Conservation (phyloP, 106 monocot genomes). For the Cymbidium sinense region DNA sequence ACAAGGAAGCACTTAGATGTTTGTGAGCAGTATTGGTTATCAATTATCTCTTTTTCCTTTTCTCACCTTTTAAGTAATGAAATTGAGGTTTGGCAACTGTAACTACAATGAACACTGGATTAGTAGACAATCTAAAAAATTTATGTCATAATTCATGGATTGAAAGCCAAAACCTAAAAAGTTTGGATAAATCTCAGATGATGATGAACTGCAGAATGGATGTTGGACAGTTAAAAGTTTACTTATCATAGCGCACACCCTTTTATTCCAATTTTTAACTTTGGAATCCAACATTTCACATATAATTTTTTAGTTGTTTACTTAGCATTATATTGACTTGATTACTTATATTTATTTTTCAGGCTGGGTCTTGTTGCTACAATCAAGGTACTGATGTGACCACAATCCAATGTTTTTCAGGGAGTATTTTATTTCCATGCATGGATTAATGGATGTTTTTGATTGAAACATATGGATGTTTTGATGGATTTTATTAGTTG, state of each 20-base stretch:
- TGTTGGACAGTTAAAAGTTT: background rate
- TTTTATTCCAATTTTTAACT: background rate
- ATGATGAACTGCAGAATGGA: background rate
- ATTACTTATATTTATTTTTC: background rate
- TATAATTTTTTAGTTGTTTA: background rate
- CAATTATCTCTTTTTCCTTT: background rate
- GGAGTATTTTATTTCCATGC: background rate
- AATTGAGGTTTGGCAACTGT: background rate
- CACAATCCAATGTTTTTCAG: background rate
- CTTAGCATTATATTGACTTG: background rate
- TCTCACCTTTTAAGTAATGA: background rate
- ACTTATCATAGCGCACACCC: background rate
- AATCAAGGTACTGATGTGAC: conserved; percentile 5
- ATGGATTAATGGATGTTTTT: background rate
- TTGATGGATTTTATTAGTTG: background rate
- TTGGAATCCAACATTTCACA: background rate
- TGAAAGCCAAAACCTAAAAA: background rate
- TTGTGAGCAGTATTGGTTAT: background rate
- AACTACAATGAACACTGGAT: background rate
- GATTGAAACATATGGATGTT: background rate
- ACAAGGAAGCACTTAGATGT: background rate
- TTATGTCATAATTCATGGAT: background rate
- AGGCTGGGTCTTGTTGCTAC: conserved; percentile 13
- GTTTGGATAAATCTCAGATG: background rate
- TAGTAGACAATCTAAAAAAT: background rate